phyloP scores from a whole-genome alignment of 1,139 yeast genomes.

The Pneumocystis sp. region DNA sequence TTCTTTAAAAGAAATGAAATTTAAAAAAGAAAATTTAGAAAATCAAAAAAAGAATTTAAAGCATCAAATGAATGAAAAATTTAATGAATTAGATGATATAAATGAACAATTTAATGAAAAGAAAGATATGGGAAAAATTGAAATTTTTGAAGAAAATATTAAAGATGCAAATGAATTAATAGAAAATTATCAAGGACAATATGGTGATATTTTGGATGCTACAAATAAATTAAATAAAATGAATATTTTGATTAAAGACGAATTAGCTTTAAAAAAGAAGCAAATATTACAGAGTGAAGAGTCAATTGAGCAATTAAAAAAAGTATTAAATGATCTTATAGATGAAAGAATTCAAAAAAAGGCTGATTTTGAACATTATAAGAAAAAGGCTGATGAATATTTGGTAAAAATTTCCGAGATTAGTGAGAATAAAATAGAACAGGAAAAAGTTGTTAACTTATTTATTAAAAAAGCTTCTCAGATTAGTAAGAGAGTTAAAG shows the following conservation, averaged over 20 bases:
- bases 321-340: background rate
- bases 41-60: background rate
- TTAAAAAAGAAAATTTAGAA: background rate
- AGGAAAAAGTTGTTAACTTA: background rate
- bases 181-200: constrained; percentile 4
- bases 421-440: constrained; percentile 4
- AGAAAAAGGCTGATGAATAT: constrained; percentile 3
- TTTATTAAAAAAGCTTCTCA: background rate
- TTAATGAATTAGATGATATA: constrained; percentile 1
- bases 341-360: background rate
- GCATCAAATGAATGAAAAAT: background rate
- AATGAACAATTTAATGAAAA: background rate
- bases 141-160: constrained; percentile 14
- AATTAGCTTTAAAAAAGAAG: background rate
- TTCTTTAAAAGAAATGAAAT: background rate
- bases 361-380: constrained; percentile 4
- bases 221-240: background rate
- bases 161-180: constrained; percentile 15
- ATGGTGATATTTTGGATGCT: constrained; percentile 2
- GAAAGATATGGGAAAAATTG: constrained; percentile 1
- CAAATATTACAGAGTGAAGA: background rate
- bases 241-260: background rate
- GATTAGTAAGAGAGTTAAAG: background rate
- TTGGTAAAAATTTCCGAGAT: constrained; percentile 4
- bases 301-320: constrained; percentile 8